phyloP scores from a whole-genome alignment of 2,329 filamentous ascomycete genomes.

The Fusarium sp. region DNA sequence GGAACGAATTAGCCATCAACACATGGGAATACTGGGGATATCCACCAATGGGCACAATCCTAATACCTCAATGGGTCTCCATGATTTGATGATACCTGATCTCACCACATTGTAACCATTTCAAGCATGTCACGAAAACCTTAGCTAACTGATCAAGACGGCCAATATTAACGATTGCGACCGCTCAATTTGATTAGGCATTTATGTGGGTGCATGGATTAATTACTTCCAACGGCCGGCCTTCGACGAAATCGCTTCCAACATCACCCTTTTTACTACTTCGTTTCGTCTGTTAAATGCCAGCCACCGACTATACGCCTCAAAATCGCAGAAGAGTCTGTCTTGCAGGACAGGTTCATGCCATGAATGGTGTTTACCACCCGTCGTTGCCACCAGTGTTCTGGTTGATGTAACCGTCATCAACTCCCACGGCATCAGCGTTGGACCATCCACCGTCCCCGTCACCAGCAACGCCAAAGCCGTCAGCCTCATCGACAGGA shows the following conservation, averaged over 20 bases:
- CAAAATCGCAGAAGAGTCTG: not conserved
- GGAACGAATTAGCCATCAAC: not conserved
- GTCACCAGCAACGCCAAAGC: constrained; percentile 7
- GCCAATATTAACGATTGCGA: not conserved
- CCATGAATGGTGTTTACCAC: constrained; percentile 23
- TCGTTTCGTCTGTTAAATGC: not conserved
- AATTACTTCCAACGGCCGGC: not conserved
- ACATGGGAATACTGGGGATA: not conserved
- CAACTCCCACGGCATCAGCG: not conserved
- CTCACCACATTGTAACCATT: not conserved
- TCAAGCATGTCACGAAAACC: not conserved
- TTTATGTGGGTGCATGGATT: not conserved
- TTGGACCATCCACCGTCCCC: constrained; percentile 12
- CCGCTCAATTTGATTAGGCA: not conserved
- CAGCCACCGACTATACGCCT: not conserved
- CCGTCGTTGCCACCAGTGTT: constrained; percentile 3
- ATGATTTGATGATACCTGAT: not conserved
- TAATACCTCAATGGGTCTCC: not conserved
- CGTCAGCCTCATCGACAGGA: constrained; percentile 32
- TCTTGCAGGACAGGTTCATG: not conserved
- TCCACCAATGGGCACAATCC: too few relatives aligned
- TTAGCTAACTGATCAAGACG: not conserved
- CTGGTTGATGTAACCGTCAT: constrained; percentile 8
- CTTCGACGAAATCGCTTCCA: constrained; percentile 15
- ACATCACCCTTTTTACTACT: not conserved